Conservation (phyloP, 1,284 basidiomycete species). For the Abortiporus biennis region DNA sequence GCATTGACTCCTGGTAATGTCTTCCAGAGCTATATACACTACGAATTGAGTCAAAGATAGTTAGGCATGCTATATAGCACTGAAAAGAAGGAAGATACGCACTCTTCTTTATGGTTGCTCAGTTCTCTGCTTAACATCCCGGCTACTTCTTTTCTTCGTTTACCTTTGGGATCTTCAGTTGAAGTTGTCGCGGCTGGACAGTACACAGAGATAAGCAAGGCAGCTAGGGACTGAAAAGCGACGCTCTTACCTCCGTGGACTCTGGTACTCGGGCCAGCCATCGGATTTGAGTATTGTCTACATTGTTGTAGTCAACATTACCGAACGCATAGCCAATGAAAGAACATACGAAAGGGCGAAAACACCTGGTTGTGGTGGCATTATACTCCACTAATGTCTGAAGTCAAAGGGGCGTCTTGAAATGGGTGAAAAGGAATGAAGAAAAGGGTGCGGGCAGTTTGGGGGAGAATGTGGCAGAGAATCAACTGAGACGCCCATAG, state of each 20-base stretch:
- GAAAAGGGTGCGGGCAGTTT: background rate
- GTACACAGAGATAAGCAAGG: conserved; percentile 3
- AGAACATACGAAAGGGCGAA: conserved; percentile 41
- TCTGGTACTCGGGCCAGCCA: conserved; percentile 34
- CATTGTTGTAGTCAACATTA: too few relatives aligned
- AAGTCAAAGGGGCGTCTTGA: too few relatives aligned
- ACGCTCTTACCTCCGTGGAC: conserved; percentile 29
- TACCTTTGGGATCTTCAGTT: conserved; percentile 41
- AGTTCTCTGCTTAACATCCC: conserved; percentile 66
- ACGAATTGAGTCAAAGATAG: background rate
- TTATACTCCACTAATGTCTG: conserved; percentile 12
- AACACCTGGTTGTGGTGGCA: conserved; percentile 50
- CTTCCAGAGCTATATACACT: conserved; percentile 35
- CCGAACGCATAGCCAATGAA: conserved; percentile 24
- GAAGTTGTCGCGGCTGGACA: conserved; percentile 10
- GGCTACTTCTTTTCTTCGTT: conserved; percentile 59
- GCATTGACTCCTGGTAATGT: conserved; percentile 49
- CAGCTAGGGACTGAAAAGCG: background rate
- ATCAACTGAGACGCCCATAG: background rate
- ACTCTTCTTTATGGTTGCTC: conserved; percentile 69
- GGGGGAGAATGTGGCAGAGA: background rate
- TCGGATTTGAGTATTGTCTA: conserved; percentile 23
- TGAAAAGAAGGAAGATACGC: conserved; percentile 23
- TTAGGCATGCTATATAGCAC: background rate
- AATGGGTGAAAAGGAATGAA: background rate